Evolutionary conservation across 1,284 basidiomycete species (phyloP).

Genomic region (Ustilago trichophora): DNA sequence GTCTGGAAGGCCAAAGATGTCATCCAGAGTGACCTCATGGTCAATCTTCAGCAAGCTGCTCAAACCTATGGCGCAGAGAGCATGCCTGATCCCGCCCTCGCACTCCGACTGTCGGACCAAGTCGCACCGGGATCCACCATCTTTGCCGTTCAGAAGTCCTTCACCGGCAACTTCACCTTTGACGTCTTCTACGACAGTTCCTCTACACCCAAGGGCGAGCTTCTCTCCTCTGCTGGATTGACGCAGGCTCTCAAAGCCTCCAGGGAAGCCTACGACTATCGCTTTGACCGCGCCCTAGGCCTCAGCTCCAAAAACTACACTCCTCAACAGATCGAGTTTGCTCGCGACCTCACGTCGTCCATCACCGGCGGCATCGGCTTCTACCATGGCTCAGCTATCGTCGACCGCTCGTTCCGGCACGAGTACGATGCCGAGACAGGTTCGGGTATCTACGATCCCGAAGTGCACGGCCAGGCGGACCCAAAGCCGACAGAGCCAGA

Average conservation of each 20-base stretch:
- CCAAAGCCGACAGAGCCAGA: slow-evolving; percentile 70
- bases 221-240: slow-evolving; percentile 71
- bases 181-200: slow-evolving; percentile 84
- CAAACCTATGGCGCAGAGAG: slow-evolving; percentile 71
- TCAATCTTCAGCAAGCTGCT: slow-evolving; percentile 72
- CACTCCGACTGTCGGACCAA: slow-evolving; percentile 80
- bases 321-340: slow-evolving; percentile 76
- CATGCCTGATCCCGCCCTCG: slow-evolving; percentile 79
- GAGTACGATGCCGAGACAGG: slow-evolving; percentile 77
- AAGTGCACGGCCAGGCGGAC: slow-evolving; percentile 51
- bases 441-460: slow-evolving; percentile 46
- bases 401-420: slow-evolving; percentile 82
- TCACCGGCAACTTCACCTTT: slow-evolving; percentile 81
- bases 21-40: slow-evolving; percentile 74
- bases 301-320: slow-evolving; percentile 68
- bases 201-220: slow-evolving; percentile 73
- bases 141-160: slow-evolving; percentile 84
- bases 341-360: slow-evolving; percentile 86
- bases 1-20: slow-evolving; percentile 88
- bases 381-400: slow-evolving; percentile 88
- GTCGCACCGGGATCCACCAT: slow-evolving; percentile 78
- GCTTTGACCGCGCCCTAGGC: slow-evolving; percentile 78
- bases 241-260: slow-evolving; percentile 77
- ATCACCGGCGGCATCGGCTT: slow-evolving; percentile 91
- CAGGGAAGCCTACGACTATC: slow-evolving; percentile 73